These are phyloP conservation scores for Phytophthora multivora DNA, from an alignment of 352 stramenopile species.

Conservation along the genomic window DNA sequence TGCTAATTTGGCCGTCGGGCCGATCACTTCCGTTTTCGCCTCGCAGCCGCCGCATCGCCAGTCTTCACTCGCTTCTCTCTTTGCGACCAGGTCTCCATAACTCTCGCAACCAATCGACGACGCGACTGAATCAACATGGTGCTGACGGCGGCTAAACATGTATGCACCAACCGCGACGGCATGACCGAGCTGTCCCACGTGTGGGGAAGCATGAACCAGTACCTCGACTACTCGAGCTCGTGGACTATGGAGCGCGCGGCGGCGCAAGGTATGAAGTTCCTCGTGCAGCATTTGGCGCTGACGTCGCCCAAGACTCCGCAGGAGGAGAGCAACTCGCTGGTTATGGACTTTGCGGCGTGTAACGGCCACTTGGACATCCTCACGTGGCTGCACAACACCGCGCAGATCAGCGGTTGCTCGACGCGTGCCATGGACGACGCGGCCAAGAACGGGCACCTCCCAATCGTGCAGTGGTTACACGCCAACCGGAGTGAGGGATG, in stretches of 20 bases:
- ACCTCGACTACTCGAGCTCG: conserved; percentile 54
- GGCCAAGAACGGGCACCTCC: conserved; percentile 57
- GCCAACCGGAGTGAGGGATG: conserved; percentile 58
- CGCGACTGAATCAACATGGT: conserved; percentile 44
- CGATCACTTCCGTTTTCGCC: conserved; percentile 31
- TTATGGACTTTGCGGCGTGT: conserved; percentile 76
- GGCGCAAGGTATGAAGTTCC: conserved; percentile 60
- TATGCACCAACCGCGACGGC: conserved; percentile 47
- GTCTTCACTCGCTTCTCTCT: conserved; percentile 2
- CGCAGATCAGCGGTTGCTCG: conserved; percentile 54
- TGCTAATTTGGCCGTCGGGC: not conserved
- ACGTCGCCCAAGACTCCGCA: conserved; percentile 27
- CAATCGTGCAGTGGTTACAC: conserved; percentile 67
- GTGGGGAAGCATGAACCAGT: conserved; percentile 48
- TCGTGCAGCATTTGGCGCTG: conserved; percentile 71
- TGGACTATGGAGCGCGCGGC: conserved; percentile 75
- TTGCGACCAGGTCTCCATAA: conserved; percentile 2
- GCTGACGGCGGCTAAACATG: conserved; percentile 52
- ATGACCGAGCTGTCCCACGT: conserved; percentile 67
- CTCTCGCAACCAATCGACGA: conserved; percentile 4
- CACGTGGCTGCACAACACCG: conserved; percentile 53
- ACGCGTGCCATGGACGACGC: conserved; percentile 63
- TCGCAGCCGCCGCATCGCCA: conserved; percentile 14
- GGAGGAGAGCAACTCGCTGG: conserved; percentile 45
- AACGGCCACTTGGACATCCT: conserved; percentile 78